Conservation (phyloP, 345 rosid genomes). For the Euphorbia pulcherrima region DNA sequence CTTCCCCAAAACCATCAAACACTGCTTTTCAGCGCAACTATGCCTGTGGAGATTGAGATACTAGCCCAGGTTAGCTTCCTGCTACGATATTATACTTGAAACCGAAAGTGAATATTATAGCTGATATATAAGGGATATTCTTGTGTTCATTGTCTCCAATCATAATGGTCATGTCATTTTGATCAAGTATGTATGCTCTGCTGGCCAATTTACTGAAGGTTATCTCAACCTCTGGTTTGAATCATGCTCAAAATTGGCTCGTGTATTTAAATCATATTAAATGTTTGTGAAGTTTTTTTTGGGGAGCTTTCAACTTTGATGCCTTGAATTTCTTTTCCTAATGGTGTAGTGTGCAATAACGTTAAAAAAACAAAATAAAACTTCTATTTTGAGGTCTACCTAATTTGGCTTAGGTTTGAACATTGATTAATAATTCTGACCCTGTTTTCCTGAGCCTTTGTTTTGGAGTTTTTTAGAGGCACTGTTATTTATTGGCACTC, state of each 20-base stretch:
- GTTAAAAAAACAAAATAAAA: no score
- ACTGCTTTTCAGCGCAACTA: constrained; percentile 43
- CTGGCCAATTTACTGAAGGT: not conserved
- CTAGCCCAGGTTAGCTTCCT: constrained; percentile 30
- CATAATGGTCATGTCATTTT: not conserved
- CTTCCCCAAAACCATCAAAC: constrained; percentile 41
- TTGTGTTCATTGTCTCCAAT: not conserved
- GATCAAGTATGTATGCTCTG: not conserved
- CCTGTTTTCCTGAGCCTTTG: not conserved
- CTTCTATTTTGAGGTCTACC: not conserved
- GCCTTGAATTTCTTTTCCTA: not conserved
- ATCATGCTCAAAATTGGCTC: not conserved
- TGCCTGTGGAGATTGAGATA: constrained; percentile 44
- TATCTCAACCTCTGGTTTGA: not conserved
- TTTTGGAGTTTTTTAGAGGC: not conserved
- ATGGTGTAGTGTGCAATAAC: not conserved
- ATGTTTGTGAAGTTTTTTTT: not conserved
- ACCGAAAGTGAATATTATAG: constrained; percentile 6
- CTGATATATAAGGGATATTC: not conserved
- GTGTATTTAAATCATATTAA: not conserved
- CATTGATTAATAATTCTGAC: not conserved
- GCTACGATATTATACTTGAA: constrained; percentile 2
- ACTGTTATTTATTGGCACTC: not conserved
- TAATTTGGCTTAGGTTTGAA: not conserved
- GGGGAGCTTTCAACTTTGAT: not conserved